Conservation (phyloP, 805 yeast species). For the Hanseniaspora guilliermondii region DNA sequence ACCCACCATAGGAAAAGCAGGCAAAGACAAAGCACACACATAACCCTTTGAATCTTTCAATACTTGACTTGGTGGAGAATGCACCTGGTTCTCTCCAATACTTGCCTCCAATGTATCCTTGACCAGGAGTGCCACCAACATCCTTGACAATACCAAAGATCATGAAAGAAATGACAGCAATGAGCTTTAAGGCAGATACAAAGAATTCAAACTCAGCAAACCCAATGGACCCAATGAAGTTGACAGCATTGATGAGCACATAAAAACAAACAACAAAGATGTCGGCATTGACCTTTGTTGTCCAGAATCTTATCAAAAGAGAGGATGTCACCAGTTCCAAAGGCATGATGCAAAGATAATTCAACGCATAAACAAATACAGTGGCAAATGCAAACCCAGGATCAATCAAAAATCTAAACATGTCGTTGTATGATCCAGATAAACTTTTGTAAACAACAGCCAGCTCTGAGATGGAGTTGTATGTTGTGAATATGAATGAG, state of each 20-base stretch:
- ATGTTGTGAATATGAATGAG: constrained; percentile 46
- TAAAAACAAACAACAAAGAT: constrained; percentile 51
- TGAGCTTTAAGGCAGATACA: constrained; percentile 36
- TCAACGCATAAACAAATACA: constrained; percentile 41
- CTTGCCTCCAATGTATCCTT: constrained; percentile 37
- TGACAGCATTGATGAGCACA: constrained; percentile 35
- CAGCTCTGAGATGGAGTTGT: constrained; percentile 42
- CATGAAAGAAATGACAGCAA: constrained; percentile 38
- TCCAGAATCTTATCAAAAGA: constrained; percentile 47
- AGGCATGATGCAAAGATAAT: constrained; percentile 47
- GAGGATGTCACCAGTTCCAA: constrained; percentile 50
- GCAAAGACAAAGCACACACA: constrained; percentile 65
- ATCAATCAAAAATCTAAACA: constrained; percentile 41
- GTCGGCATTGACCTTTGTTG: constrained; percentile 37
- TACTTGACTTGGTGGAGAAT: constrained; percentile 35
- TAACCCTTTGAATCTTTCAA: constrained; percentile 44
- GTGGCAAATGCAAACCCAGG: constrained; percentile 46
- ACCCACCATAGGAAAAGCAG: constrained; percentile 65
- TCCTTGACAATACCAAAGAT: constrained; percentile 36
- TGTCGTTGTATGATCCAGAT: constrained; percentile 41
- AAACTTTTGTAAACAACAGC: constrained; percentile 40
- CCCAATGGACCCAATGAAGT: constrained; percentile 41
- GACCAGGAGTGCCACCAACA: constrained; percentile 44
- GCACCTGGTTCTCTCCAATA: constrained; percentile 36
- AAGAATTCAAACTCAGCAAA: constrained; percentile 49